Evolutionary conservation across 139 green algal genomes (phyloP).

Genomic region (Coelastrella sp.): DNA sequence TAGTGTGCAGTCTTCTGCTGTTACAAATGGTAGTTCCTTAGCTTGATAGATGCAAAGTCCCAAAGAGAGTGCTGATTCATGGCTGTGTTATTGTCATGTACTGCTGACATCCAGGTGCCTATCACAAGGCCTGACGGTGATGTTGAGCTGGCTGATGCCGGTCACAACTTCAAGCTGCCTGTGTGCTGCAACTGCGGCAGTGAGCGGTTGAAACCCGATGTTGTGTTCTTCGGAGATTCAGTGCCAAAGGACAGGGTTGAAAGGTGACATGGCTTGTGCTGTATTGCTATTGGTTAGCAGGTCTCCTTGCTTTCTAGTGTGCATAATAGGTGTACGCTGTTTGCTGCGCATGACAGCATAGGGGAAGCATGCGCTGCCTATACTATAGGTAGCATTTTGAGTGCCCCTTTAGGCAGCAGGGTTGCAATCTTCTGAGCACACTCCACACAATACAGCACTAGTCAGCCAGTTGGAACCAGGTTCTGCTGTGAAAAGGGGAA

Average conservation of each 20-base stretch:
- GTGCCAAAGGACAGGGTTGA: constrained; percentile 60
- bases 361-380: too few species aligned
- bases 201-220: constrained; percentile 87
- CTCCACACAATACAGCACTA: too few species aligned
- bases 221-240: constrained; percentile 87
- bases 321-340: too few species aligned
- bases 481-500: too few species aligned
- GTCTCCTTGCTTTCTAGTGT: too few species aligned
- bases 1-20: too few species aligned
- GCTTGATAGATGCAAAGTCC: background rate
- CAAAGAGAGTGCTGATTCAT: background rate
- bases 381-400: too few species aligned
- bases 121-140: constrained; percentile 82
- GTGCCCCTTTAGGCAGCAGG: too few species aligned
- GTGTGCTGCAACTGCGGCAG: constrained; percentile 74
- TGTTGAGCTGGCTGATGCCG: constrained; percentile 76
- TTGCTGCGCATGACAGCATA: too few species aligned
- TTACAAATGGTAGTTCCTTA: too few species aligned
- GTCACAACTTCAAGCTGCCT: constrained; percentile 75
- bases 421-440: too few species aligned
- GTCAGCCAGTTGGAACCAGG: too few species aligned
- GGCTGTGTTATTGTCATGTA: background rate
- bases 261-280: constrained; percentile 13
- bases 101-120: constrained; percentile 19
- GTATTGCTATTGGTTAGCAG: background rate